Percentiles rank a stretch among this genome's conserved stretches.
These are phyloP conservation scores for Ascoidea tarda DNA, from an alignment of 805 yeast species.

Conservation along the genomic window DNA sequence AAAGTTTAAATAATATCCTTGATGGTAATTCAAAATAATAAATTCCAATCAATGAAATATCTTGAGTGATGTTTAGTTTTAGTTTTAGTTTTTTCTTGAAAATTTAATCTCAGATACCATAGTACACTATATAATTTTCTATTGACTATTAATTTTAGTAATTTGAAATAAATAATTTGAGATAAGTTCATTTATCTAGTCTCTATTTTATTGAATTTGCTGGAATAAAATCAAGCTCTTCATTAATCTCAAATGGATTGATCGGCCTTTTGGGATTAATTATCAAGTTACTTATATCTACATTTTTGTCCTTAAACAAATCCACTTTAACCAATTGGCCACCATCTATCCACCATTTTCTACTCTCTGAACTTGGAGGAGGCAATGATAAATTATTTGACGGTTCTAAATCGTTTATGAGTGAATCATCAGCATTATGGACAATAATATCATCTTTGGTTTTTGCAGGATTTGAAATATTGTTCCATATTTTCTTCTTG, in stretches of 20 bases:
- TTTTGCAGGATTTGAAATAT: conserved; percentile 12
- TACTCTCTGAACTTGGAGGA: conserved; percentile 73
- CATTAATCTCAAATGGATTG: conserved; percentile 56
- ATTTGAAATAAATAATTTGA: too few relatives aligned
- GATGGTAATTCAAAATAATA: conserved; percentile 6
- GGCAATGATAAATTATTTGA: conserved; percentile 38
- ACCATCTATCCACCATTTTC: conserved; percentile 88
- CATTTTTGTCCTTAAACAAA: conserved; percentile 18
- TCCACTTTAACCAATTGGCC: conserved; percentile 61
- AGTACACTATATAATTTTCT: too few relatives aligned
- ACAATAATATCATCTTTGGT: conserved; percentile 12
- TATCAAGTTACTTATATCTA: conserved; percentile 14
- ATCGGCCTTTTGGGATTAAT: conserved; percentile 57
- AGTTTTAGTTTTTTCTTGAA: too few relatives aligned
- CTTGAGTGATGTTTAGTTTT: too few relatives aligned
- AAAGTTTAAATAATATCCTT: conserved; percentile 1
- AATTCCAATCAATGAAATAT: too few relatives aligned
- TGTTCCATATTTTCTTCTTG: conserved; percentile 9
- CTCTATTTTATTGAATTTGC: too few relatives aligned
- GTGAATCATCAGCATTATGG: conserved; percentile 9
- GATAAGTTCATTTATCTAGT: too few relatives aligned
- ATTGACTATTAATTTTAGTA: too few relatives aligned
- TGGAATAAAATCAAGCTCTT: conserved; percentile 37
- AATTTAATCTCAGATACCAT: too few relatives aligned
- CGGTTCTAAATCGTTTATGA: conserved; percentile 15